Conservation (phyloP, 2,329 filamentous ascomycete species). For the Ophiostoma ulmi region DNA sequence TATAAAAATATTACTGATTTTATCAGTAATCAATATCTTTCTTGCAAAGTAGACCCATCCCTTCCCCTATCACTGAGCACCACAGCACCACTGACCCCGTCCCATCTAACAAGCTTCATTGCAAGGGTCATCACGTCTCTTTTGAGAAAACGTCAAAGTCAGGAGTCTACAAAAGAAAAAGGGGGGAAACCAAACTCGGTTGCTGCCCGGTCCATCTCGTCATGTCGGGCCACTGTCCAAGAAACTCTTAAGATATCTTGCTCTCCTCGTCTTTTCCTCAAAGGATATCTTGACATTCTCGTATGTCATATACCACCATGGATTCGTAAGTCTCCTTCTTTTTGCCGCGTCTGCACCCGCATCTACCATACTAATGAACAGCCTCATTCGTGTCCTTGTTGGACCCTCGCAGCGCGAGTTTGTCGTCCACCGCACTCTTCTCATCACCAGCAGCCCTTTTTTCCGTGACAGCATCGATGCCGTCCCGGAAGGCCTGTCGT, state of each 20-base stretch:
- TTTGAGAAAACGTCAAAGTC: background rate
- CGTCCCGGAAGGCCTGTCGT: constrained; percentile 29
- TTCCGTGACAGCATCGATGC: constrained; percentile 45
- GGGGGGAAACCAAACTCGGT: background rate
- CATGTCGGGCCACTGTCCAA: background rate
- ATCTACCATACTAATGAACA: background rate
- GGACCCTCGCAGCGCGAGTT: constrained; percentile 33
- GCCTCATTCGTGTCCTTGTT: constrained; percentile 32
- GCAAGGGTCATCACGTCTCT: background rate
- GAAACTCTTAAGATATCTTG: constrained; percentile 3
- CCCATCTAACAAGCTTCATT: constrained; percentile 12
- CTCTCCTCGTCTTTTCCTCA: background rate
- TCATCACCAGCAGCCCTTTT: constrained; percentile 45
- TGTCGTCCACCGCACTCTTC: constrained; percentile 36
- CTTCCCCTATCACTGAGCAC: background rate
- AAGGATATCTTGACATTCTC: background rate
- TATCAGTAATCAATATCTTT: background rate
- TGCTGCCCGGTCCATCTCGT: background rate
- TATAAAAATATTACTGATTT: background rate
- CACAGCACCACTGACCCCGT: background rate
- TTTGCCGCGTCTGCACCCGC: background rate
- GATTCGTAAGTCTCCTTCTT: background rate
- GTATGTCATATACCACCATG: background rate
- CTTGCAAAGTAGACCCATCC: background rate
- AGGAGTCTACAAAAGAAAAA: constrained; percentile 12